Evolutionary conservation across 1,284 basidiomycete genomes (phyloP), one percentile per base, ranked within the genome.

Genomic region (Naganishia cerealis): DNA sequence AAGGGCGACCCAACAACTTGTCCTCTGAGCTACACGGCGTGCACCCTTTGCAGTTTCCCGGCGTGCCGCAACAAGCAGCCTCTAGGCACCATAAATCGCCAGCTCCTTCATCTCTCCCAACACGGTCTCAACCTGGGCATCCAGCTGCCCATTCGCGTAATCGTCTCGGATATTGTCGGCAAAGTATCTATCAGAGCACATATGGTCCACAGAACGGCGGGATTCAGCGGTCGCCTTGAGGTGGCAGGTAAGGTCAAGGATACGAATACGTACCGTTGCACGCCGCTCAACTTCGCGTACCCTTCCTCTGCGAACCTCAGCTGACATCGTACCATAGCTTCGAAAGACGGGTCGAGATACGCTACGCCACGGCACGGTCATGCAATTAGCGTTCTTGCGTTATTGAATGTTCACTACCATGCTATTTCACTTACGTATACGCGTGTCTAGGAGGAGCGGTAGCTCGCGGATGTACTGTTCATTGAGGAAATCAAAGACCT

Each of bases 291-390:
- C 82, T 96, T 98, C 82, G 99, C 94, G 79, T 99, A 99, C 0
- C 92, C 96, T 75, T 98, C 94, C 78, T 97, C 91, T 0, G 94
- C 93, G 76, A 97, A 97, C 75, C 94, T 93, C 77, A 91, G 87
- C 79, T 99, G 95, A 86, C 96, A 92, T 52, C 96, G 87, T 74
- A 97, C 92, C 95, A 99, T 98, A 40, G 95, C 92, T 81, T 99
- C 96, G 78, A 99, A 98, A 73, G 91, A 94, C 0, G 96, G 96
- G 79, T 99, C 95, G 71, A 99, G 91, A 84, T 93, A 99, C 46
- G 80, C 79, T 81, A 58, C 18, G 33, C 24, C 29, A 40, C 33
- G 68, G 38, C 39, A 24, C 26, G 63, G 24, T 38, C 12, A 21
- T 39, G 12, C 40, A 33, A 36, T 42, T 15, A 50, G 21, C 26